These are phyloP conservation scores for Vitellaria paradoxa DNA, from an alignment of 179 eudicot species.

Conservation along the genomic window DNA sequence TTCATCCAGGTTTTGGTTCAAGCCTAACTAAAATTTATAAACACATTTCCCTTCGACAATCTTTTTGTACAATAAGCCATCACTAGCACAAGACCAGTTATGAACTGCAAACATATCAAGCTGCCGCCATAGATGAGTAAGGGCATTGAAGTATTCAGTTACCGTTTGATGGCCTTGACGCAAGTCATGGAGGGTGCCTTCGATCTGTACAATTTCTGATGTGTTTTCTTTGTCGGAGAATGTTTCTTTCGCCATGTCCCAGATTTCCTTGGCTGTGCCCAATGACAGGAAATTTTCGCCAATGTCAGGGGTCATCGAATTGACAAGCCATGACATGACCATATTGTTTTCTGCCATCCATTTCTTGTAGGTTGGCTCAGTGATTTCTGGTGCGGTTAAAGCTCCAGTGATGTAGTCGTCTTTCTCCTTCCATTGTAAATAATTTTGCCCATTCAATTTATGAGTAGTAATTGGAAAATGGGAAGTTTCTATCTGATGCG, in stretches of 20 bases:
- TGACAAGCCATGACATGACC: not conserved
- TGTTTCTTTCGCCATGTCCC: not conserved
- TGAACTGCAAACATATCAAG: not conserved
- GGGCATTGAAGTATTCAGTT: constrained; percentile 2
- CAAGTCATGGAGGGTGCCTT: constrained; percentile 7
- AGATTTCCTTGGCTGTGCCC: constrained; percentile 7
- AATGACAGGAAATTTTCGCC: constrained; percentile 1
- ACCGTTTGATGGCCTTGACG: not conserved
- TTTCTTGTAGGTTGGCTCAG: too few relatives aligned
- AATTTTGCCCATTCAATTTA: not conserved
- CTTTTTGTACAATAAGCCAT: not conserved
- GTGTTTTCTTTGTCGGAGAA: constrained; percentile 4
- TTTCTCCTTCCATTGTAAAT: not conserved
- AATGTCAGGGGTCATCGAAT: not conserved
- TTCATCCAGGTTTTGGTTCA: constrained; percentile 10
- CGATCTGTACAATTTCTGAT: not conserved
- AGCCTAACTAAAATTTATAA: not conserved
- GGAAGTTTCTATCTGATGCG: not conserved
- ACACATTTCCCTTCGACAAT: not conserved
- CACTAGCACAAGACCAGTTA: not conserved
- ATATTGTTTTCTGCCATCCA: constrained; percentile 3
- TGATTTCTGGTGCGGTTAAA: too few relatives aligned
- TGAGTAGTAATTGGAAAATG: not conserved
- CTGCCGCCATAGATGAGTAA: not conserved
- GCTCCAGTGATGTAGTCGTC: not conserved